phyloP scores from a whole-genome alignment of 192 early-diverging fungal species.

The Pilobolus umbonatus region DNA sequence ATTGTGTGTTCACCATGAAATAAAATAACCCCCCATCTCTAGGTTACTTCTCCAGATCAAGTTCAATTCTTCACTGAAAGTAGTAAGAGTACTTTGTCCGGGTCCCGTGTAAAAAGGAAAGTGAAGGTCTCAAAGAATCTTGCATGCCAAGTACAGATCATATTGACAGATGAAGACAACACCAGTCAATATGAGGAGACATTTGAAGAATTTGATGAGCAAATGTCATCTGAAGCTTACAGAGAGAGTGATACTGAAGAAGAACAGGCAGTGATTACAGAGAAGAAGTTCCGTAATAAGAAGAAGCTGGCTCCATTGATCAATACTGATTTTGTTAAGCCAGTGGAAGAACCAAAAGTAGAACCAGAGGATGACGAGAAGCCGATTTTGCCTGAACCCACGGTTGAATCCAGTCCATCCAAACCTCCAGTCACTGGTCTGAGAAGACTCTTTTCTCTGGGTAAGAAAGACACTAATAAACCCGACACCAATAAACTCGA shows the following conservation, averaged over 20 bases:
- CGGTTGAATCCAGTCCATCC: slow-evolving; percentile 16
- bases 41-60: slow-evolving; percentile 13
- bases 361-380: neutral
- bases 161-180: slow-evolving; percentile 21
- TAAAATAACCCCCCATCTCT: neutral
- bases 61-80: slow-evolving; percentile 18
- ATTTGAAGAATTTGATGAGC: slow-evolving; percentile 42
- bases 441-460: slow-evolving; percentile 16
- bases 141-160: slow-evolving; percentile 35
- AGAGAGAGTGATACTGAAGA: slow-evolving; percentile 39
- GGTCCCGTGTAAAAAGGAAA: slow-evolving; percentile 27
- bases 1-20: neutral
- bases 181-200: slow-evolving; percentile 40
- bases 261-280: slow-evolving; percentile 16
- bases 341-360: neutral
- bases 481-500: no score
- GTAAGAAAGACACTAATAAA: slow-evolving; percentile 5
- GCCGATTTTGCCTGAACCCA: neutral
- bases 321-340: neutral
- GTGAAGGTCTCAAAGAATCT: slow-evolving; percentile 35
- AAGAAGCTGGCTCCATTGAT: neutral
- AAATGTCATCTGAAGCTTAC: slow-evolving; percentile 40
- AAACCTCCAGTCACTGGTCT: slow-evolving; percentile 10
- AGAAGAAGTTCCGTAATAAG: neutral
- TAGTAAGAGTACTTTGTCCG: slow-evolving; percentile 14